Evolutionary conservation across 1,284 basidiomycete genomes (phyloP), one percentile per base, ranked within the genome.

Genomic region (Rhodotorula sp.): DNA sequence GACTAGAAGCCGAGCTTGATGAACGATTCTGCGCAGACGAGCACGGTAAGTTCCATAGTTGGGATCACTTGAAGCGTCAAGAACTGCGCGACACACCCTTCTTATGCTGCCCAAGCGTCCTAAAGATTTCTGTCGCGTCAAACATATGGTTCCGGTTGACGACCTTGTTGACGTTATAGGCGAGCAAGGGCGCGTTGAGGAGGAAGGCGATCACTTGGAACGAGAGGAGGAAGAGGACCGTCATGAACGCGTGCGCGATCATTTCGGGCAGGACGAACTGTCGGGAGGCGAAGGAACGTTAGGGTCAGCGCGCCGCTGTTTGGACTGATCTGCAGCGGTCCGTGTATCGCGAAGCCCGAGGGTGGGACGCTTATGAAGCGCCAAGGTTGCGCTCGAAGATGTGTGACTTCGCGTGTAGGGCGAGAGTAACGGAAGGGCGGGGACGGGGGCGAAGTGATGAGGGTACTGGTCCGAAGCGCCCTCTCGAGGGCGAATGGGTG

Each of bases 181-280:
- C 88, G 58, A 99, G 86, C 62, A 99, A 84, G 1, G 96, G 96
- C 15, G 88, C 86, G 79, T 99, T 99, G 75, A 99, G 84, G 48
- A 96, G 79, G 82, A 99, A 91, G 17, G 95, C 92, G 63, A 90
- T 84, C 91, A 94, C 96, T 88, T 99, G 96, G 47, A 94, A 92
- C 70, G 89, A 91, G 56, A 98, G 81, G n/a, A 97, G 85, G 87
- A 97, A 94, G 69, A 76, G 55, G 53, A 89, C 77, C 30, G 91
- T 88, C 78, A 97, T 87, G 85, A 92, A 90, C 7, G 92, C 94
- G 81, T 99, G 96, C 55, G 91, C 91, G 71, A 88, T 87, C 84
- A 96, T 94, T 85, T 99, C 95, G 59, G 95, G 95, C 27, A 99
- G 85, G 58, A 98, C 94, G 81, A 99, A 99, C 94, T 99, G 79